Conservation (phyloP, 2,329 filamentous ascomycete genomes). For the Apiospora rasikravindrae region DNA sequence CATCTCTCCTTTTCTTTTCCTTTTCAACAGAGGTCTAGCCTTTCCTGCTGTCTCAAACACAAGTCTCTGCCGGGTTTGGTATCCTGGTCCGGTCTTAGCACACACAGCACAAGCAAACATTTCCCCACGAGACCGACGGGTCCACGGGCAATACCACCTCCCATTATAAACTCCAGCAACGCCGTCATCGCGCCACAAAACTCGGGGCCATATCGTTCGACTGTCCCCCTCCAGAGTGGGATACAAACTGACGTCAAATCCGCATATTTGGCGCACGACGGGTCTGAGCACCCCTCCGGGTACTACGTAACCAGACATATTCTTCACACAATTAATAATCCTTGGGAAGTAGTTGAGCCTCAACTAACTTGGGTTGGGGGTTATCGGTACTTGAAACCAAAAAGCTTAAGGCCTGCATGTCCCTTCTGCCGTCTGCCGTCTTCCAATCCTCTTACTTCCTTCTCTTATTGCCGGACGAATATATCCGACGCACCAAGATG, state of each 20-base stretch:
- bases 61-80: background rate
- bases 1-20: background rate
- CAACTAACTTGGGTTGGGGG: background rate
- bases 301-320: background rate
- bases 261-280: background rate
- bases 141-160: background rate
- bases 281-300: background rate
- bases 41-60: background rate
- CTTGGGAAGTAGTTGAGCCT: background rate
- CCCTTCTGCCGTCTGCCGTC: background rate
- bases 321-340: background rate
- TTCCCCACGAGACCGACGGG: background rate
- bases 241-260: slow-evolving; percentile 3
- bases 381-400: background rate
- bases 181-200: slow-evolving; percentile 5
- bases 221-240: background rate
- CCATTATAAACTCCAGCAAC: background rate
- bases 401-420: background rate
- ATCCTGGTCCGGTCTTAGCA: background rate
- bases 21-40: background rate
- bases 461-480: no score
- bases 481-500: background rate
- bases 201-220: background rate
- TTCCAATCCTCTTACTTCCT: background rate
- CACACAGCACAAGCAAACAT: background rate